Percentiles rank a stretch among this genome's conserved stretches.
phyloP scores from a whole-genome alignment of 805 yeast species.

The Metschnikowia lunata region DNA sequence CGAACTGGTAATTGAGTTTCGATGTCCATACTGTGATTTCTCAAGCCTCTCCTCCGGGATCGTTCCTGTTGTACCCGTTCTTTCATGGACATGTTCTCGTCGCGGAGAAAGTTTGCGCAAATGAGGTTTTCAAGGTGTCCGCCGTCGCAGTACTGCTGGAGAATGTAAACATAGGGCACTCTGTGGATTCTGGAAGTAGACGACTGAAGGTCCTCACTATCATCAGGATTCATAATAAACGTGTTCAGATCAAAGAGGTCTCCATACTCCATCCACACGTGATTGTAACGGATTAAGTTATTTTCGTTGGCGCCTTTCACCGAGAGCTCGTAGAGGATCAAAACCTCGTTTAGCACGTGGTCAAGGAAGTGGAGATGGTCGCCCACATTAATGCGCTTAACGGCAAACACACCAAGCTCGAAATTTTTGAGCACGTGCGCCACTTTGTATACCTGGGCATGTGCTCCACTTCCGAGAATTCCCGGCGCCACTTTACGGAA shows the following conservation, averaged over 20 bases:
- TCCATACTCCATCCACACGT: conserved; percentile 82
- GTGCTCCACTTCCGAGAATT: conserved; percentile 74
- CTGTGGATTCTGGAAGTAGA: neutral
- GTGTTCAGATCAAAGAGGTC: conserved; percentile 46
- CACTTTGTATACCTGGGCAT: conserved; percentile 81
- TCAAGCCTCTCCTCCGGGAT: conserved; percentile 17
- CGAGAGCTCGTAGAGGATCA: conserved; percentile 55
- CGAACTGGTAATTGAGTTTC: neutral
- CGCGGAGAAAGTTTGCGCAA: conserved; percentile 20
- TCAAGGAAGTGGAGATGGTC: conserved; percentile 64
- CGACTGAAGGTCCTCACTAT: neutral
- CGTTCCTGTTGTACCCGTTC: conserved; percentile 28
- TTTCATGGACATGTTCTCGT: conserved; percentile 20
- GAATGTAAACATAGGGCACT: conserved; percentile 70
- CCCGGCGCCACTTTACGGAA: conserved; percentile 52
- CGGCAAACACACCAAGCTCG: conserved; percentile 73
- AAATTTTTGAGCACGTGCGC: conserved; percentile 72
- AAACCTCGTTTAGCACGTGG: conserved; percentile 72
- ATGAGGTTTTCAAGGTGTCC: conserved; percentile 75
- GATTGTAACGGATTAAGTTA: conserved; percentile 79
- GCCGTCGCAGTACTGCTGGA: conserved; percentile 86
- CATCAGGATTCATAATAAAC: conserved; percentile 18
- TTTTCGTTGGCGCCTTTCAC: conserved; percentile 39
- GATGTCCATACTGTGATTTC: neutral
- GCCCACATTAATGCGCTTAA: conserved; percentile 82